Evolutionary conservation across 352 stramenopile genomes (phyloP).

Genomic region (Phytophthora meadii): DNA sequence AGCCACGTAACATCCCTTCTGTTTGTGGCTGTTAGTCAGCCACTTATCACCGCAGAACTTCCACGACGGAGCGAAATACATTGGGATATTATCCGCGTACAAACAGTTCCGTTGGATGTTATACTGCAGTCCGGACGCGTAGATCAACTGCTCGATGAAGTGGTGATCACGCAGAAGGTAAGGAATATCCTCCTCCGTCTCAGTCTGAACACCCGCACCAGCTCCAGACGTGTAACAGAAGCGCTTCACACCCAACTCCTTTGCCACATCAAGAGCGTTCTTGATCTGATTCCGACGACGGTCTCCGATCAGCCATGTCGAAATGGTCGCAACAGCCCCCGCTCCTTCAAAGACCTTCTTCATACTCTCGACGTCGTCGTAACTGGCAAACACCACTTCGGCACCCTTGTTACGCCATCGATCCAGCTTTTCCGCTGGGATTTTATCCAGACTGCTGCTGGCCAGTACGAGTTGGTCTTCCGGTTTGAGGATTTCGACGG

Average conservation of each 20-base stretch:
- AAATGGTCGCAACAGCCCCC: conserved; percentile 28
- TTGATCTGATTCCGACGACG: conserved; percentile 33
- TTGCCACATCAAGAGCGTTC: conserved; percentile 27
- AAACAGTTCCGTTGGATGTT: conserved; percentile 39
- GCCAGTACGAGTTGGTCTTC: conserved; percentile 38
- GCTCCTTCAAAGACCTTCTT: conserved; percentile 32
- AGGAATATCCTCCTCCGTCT: conserved; percentile 33
- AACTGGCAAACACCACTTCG: conserved; percentile 29
- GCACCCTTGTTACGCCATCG: conserved; percentile 29
- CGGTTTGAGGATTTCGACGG: conserved; percentile 31
- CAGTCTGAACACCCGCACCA: conserved; percentile 22
- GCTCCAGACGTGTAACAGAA: conserved; percentile 32
- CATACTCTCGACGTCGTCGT: conserved; percentile 35
- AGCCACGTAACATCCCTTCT: conserved; percentile 23
- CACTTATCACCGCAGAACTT: conserved; percentile 37
- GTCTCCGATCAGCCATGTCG: conserved; percentile 38
- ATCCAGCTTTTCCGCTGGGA: conserved; percentile 24
- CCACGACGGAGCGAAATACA: conserved; percentile 36
- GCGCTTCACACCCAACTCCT: conserved; percentile 28
- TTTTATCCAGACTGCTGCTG: conserved; percentile 31
- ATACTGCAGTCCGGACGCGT: conserved; percentile 31
- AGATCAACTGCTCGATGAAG: conserved; percentile 33
- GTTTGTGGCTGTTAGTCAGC: conserved; percentile 29
- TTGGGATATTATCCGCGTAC: conserved; percentile 36
- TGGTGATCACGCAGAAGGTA: conserved; percentile 33